Base-by-base conservation (phyloP, 768 basidiomycete species). In the Serendipita sp. region DNA sequence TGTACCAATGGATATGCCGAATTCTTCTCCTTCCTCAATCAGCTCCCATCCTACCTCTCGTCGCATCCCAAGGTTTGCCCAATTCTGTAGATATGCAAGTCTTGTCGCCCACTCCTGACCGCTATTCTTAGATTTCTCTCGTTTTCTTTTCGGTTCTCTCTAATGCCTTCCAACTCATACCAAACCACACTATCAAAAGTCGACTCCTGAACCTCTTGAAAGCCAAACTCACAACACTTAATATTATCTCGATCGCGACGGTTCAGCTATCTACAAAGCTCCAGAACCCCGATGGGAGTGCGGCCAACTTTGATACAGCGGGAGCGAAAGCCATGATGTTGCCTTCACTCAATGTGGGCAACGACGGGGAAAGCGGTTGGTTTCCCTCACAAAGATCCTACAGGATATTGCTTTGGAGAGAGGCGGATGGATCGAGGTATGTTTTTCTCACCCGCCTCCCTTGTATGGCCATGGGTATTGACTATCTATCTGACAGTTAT, bases 241-340 rank as follows among this genome's bases (percentile, higher is more conserved):
- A 79, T 62, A 73, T 78, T 33, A 79, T 83, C 23, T 85, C 85
- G 68, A 64, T 73, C 52, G 75, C 79, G 37, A 87, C 85, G 2
- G 83, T 83, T 27, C 86, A 89, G 70, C 75, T 89, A 67, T 78
- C 84, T 13, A 88, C 84, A 0, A 88, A 84, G 69, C 73, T 87
- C 67, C 71, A 87, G 37, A 79, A 81, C 65, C 74, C 78, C 1
- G 84, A 88, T 67, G 87, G 87, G 62, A 75, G 81, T 16, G 67
- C 77, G n/a, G 85, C 82, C 46, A 85, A 73, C 45, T 88, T 84
- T 68, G 83, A 87, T 66, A 80, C 82, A 46, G 80, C 82, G 45
- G 80, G 85, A 34, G 77, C 79, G 15, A 80, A 74, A 66, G 86
- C 82, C 10, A 72, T 86, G 50, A 80, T 90, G 79, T 74, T 82